Percentiles rank a stretch among this genome's conserved stretches.
Evolutionary conservation across 2,329 filamentous ascomycete genomes (phyloP).

Genomic region (Bertia moriformis): DNA sequence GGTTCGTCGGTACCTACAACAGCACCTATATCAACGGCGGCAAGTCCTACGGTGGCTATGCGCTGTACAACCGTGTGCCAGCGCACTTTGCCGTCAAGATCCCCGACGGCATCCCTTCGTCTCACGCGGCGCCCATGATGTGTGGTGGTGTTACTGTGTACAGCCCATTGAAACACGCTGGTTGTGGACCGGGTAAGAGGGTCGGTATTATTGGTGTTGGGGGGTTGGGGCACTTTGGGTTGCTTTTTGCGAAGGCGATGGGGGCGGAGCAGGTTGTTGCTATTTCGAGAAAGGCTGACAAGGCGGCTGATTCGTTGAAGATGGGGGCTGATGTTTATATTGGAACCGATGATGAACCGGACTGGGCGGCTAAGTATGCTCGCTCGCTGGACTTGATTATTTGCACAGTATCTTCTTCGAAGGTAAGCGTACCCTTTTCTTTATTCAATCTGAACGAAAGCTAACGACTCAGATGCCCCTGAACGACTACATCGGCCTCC

Average conservation of each 20-base stretch:
- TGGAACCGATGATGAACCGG: slow-evolving; percentile 35
- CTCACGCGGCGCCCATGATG: slow-evolving; percentile 51
- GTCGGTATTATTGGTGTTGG: slow-evolving; percentile 63
- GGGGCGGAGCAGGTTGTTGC: slow-evolving; percentile 52
- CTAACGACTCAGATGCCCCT: slow-evolving; percentile 35
- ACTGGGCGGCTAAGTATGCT: slow-evolving; percentile 40
- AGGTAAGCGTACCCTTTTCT: slow-evolving; percentile 7
- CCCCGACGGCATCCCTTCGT: slow-evolving; percentile 32
- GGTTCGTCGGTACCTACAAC: slow-evolving; percentile 36
- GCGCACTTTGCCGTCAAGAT: slow-evolving; percentile 46
- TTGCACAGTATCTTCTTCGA: slow-evolving; percentile 35
- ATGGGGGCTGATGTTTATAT: slow-evolving; percentile 44
- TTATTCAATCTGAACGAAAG: neutral
- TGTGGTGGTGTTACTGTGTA: slow-evolving; percentile 68
- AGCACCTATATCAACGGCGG: slow-evolving; percentile 39
- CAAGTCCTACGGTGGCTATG: slow-evolving; percentile 53
- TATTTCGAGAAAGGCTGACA: slow-evolving; percentile 42
- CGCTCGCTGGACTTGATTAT: slow-evolving; percentile 41
- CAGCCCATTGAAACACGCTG: slow-evolving; percentile 51
- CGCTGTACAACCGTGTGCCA: slow-evolving; percentile 31
- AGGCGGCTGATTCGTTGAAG: slow-evolving; percentile 42
- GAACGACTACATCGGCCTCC: slow-evolving; percentile 40
- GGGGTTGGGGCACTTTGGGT: slow-evolving; percentile 59
- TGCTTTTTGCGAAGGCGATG: slow-evolving; percentile 58
- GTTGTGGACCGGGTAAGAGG: slow-evolving; percentile 53